A percentile compares a stretch with the other conserved stretches of the same genome.
Evolutionary conservation across 2,329 filamentous ascomycete species (phyloP).

Genomic region (Zasmidium citrigriseum): DNA sequence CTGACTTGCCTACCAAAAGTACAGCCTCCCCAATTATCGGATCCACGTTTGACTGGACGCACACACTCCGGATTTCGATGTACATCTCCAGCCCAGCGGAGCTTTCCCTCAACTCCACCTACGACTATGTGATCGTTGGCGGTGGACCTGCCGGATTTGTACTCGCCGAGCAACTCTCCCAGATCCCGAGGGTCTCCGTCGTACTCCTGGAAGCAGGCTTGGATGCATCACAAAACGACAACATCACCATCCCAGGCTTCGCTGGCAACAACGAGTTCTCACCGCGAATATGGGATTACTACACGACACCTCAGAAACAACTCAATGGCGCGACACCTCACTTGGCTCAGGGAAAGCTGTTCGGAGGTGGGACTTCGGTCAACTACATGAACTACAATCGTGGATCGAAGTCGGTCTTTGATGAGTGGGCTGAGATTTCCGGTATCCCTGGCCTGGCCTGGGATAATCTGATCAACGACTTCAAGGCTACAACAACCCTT

Average conservation of each 20-base stretch:
- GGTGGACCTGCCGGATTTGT: conserved; percentile 18
- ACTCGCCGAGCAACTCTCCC: conserved; percentile 11
- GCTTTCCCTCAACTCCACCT: not conserved
- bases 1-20: too few relatives aligned
- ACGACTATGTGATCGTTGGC: conserved; percentile 20
- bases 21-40: too few relatives aligned
- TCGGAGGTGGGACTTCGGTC: conserved; percentile 12
- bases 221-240: conserved; percentile 2
- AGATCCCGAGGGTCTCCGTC: conserved; percentile 16
- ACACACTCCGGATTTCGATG: too few relatives aligned
- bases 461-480: conserved; percentile 7
- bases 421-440: conserved; percentile 15
- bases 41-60: too few relatives aligned
- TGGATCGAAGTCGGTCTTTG: conserved; percentile 11
- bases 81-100: not conserved
- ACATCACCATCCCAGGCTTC: conserved; percentile 30
- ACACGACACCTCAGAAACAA: conserved; percentile 6
- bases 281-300: conserved; percentile 10
- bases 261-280: conserved; percentile 8
- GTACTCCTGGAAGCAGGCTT: conserved; percentile 24
- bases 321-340: conserved; percentile 7
- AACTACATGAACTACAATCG: conserved; percentile 15
- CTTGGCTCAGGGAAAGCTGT: conserved; percentile 4
- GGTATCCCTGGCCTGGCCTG: conserved; percentile 8
- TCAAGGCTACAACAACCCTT: conserved; percentile 10